These are phyloP conservation scores for Cetradonia linearis DNA, from an alignment of 495 filamentous ascomycete species.

Conservation along the genomic window DNA sequence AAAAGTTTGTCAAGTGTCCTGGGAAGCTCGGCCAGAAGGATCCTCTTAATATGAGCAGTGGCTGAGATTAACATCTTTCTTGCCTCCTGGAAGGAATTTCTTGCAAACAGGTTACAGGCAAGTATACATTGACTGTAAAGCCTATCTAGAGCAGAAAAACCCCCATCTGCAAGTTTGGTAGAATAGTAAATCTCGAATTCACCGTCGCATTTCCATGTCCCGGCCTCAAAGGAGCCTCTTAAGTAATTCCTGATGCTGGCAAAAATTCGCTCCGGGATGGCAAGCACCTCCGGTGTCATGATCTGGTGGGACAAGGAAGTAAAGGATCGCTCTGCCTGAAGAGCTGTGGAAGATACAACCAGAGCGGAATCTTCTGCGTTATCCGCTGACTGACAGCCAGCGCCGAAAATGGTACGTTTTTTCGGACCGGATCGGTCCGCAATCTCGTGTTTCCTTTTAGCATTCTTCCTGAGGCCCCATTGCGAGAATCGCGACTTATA, in stretches of 20 bases:
- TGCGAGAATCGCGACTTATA: conserved; percentile 25
- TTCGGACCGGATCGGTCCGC: neutral
- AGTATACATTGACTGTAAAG: neutral
- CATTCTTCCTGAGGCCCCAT: conserved; percentile 26
- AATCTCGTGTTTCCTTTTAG: conserved; percentile 22
- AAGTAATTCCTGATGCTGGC: conserved; percentile 4
- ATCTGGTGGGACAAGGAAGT: neutral
- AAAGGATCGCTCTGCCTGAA: neutral
- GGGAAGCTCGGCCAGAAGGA: conserved; percentile 1
- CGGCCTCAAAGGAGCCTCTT: conserved; percentile 12
- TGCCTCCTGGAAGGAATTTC: neutral
- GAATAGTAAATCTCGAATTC: neutral
- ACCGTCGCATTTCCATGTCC: conserved; percentile 5
- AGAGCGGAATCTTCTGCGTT: neutral
- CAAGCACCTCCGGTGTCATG: neutral
- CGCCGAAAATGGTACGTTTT: neutral
- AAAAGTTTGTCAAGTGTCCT: neutral
- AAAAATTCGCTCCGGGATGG: conserved; percentile 11
- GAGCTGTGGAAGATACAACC: neutral
- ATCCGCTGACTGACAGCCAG: neutral
- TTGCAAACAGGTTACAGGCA: neutral
- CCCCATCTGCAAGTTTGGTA: neutral
- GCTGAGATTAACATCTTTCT: neutral
- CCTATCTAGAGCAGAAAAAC: fast-evolving
- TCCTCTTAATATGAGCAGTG: neutral